phyloP scores from a whole-genome alignment of 2,329 filamentous ascomycete species.

The Diaporthe humulicola region DNA sequence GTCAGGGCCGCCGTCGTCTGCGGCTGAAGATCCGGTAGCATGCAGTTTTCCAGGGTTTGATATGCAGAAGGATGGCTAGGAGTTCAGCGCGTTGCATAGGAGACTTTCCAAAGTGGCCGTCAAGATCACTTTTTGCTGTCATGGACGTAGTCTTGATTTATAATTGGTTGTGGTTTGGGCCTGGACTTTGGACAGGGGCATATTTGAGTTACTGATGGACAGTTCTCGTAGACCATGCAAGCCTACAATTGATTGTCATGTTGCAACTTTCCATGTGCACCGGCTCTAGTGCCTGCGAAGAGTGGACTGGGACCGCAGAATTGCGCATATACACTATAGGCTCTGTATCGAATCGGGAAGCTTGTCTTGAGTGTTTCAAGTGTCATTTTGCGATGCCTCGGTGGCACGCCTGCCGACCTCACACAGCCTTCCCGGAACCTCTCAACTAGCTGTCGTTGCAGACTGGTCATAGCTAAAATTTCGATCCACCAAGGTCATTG shows the following conservation, averaged over 20 bases:
- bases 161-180: not conserved
- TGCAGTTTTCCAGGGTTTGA: not conserved
- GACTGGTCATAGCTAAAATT: not conserved
- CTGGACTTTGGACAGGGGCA: not conserved
- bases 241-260: not conserved
- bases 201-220: not conserved
- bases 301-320: not conserved
- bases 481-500: not conserved
- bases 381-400: not conserved
- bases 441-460: not conserved
- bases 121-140: too few relatives aligned
- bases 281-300: not conserved
- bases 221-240: not conserved
- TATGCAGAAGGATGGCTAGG: not conserved
- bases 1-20: too few relatives aligned
- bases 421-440: not conserved
- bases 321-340: not conserved
- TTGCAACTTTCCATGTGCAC: not conserved
- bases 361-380: not conserved
- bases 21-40: not conserved
- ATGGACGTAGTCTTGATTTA: not conserved
- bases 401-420: not conserved
- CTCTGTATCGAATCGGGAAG: not conserved
- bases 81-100: not conserved
- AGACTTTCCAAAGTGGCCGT: not conserved